A percentile compares a stretch with the other conserved stretches of the same genome.
These are phyloP conservation scores for Leccinellum luteum DNA, from an alignment of 768 basidiomycete genomes.

Conservation along the genomic window DNA sequence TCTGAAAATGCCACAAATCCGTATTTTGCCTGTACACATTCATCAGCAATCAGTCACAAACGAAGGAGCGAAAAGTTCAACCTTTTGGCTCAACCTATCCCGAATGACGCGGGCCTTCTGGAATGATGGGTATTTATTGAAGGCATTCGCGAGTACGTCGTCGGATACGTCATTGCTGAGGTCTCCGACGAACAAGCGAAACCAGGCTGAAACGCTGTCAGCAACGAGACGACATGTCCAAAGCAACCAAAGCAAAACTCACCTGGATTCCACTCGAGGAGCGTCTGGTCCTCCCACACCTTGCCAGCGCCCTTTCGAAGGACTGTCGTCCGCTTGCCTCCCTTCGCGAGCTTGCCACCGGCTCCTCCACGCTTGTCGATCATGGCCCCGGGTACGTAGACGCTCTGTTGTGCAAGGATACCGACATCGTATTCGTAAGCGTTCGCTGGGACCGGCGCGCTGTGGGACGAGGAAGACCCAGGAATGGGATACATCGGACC, in stretches of 20 bases:
- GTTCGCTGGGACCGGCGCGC: constrained; percentile 80
- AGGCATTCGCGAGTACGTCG: constrained; percentile 89
- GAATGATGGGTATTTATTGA: constrained; percentile 91
- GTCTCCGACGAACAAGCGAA: constrained; percentile 95
- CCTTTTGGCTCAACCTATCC: constrained; percentile 92
- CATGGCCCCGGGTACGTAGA: constrained; percentile 90
- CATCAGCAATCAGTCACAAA: constrained; percentile 1
- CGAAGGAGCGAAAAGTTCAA: constrained; percentile 22
- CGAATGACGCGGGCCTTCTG: constrained; percentile 94
- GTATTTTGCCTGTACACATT: constrained; percentile 72
- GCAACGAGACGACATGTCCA: neutral
- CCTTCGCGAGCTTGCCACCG: constrained; percentile 83
- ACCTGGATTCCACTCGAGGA: constrained; percentile 98
- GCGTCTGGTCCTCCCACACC: constrained; percentile 97
- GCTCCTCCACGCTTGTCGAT: constrained; percentile 85
- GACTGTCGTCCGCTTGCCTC: constrained; percentile 91
- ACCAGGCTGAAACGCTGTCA: constrained; percentile 68
- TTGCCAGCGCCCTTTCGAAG: constrained; percentile 94
- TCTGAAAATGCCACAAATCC: constrained; percentile 98
- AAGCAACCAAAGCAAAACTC: constrained; percentile 29
- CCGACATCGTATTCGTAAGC: constrained; percentile 93
- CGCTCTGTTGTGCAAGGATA: constrained; percentile 86
- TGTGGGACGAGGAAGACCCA: constrained; percentile 64
- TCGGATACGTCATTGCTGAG: constrained; percentile 98
- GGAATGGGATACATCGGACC: constrained; percentile 70